These are phyloP conservation scores for Diphasiastrum complanatum DNA, from an alignment of 83 land plant genomes.

Conservation along the genomic window DNA sequence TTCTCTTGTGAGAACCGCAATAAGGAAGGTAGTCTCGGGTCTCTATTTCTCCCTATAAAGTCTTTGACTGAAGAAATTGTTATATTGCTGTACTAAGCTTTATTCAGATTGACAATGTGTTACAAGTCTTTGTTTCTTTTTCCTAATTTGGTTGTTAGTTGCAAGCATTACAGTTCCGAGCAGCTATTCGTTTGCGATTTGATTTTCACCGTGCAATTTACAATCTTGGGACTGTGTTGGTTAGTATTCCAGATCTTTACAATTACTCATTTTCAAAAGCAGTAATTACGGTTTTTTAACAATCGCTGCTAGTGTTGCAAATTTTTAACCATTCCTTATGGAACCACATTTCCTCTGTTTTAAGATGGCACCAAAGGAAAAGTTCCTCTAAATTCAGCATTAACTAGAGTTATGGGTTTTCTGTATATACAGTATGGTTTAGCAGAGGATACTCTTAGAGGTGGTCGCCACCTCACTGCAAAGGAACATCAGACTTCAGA, in stretches of 20 bases:
- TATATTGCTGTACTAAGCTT: neutral
- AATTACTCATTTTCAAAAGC: neutral
- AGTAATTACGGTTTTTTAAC: no score
- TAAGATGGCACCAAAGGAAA: neutral
- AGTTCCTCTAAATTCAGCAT: neutral
- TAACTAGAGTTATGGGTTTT: neutral
- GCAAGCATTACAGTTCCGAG: conserved; percentile 63
- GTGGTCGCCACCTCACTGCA: conserved; percentile 45
- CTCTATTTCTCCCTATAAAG: no score
- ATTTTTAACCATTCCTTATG: neutral
- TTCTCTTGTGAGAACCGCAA: conserved; percentile 75
- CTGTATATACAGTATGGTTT: conserved; percentile 73
- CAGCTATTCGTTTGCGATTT: conserved; percentile 85
- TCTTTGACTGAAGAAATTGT: no score
- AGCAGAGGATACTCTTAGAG: conserved; percentile 85
- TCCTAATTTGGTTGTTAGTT: neutral
- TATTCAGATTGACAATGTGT: neutral
- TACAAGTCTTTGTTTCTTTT: neutral
- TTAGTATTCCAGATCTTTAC: conserved; percentile 18
- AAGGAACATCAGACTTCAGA: conserved; percentile 66
- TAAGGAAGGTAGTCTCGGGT: conserved; percentile 77
- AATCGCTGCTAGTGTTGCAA: neutral
- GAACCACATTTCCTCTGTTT: neutral
- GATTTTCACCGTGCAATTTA: conserved; percentile 97
- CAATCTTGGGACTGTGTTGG: conserved; percentile 96